Percentiles rank a stretch among this genome's conserved stretches.
Evolutionary conservation across 2,329 filamentous ascomycete genomes (phyloP).

Genomic region (Venturiaceae sp.): DNA sequence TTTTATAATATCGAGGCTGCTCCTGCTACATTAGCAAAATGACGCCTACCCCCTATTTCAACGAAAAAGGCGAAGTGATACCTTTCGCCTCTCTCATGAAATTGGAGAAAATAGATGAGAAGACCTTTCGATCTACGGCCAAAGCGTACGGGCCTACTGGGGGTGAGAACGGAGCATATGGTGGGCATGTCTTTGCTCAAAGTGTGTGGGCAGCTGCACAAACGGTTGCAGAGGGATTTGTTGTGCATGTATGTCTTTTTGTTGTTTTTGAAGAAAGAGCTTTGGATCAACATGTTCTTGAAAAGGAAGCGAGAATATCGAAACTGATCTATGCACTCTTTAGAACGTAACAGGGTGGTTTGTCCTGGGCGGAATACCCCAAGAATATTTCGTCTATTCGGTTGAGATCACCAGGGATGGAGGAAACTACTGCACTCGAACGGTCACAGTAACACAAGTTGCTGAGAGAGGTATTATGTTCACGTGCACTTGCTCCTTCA

Average conservation of each 20-base stretch:
- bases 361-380: constrained; percentile 34
- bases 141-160: not conserved
- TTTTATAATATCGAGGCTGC: no score
- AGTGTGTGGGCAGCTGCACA: constrained; percentile 47
- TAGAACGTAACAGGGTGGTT: constrained; percentile 47
- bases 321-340: no score
- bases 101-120: constrained; percentile 1
- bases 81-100: not conserved
- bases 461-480: constrained; percentile 36
- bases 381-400: constrained; percentile 40
- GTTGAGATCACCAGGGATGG: constrained; percentile 42
- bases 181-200: constrained; percentile 47
- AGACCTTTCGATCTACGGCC: not conserved
- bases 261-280: no score
- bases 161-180: constrained; percentile 31
- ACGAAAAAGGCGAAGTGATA: not conserved
- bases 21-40: no score
- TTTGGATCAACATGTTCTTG: not conserved
- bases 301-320: no score
- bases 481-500: constrained; percentile 43
- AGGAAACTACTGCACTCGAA: constrained; percentile 40
- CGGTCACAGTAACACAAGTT: constrained; percentile 41
- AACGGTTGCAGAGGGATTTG: constrained; percentile 38
- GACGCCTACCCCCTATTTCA: not conserved
- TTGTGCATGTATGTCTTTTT: constrained; percentile 36